Evolutionary conservation across 139 green algal genomes (phyloP).

Genomic region (Chara braunii): DNA sequence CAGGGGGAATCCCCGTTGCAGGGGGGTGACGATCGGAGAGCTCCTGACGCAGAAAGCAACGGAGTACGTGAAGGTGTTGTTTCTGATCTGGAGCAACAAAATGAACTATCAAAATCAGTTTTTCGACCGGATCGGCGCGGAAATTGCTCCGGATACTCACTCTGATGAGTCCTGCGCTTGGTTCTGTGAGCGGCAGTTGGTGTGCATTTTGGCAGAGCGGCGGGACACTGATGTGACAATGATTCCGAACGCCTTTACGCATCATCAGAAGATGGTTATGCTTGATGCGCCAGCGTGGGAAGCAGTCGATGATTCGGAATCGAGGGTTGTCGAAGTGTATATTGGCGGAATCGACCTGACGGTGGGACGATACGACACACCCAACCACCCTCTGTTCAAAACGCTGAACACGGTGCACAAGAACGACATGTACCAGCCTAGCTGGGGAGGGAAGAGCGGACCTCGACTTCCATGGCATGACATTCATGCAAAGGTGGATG

Average conservation of each 20-base stretch:
- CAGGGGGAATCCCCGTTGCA: not conserved
- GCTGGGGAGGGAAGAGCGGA: constrained; percentile 14
- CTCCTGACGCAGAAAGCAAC: constrained; percentile 47
- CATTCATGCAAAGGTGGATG: constrained; percentile 54
- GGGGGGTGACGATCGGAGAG: constrained; percentile 35
- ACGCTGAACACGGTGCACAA: constrained; percentile 11
- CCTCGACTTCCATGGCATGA: constrained; percentile 58
- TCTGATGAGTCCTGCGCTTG: too few relatives aligned
- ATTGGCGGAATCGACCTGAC: constrained; percentile 57
- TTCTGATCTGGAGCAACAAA: not conserved
- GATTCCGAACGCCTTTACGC: too few relatives aligned
- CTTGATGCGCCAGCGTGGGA: constrained; percentile 7
- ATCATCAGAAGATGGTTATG: constrained; percentile 56
- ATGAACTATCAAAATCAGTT: too few relatives aligned
- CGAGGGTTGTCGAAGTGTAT: constrained; percentile 41
- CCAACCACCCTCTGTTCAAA: constrained; percentile 13
- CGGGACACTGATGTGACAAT: too few relatives aligned
- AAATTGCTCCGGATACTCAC: too few relatives aligned
- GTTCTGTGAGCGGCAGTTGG: too few relatives aligned
- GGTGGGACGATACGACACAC: constrained; percentile 52
- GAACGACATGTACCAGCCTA: constrained; percentile 45
- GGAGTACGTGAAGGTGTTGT: constrained; percentile 16
- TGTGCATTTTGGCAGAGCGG: too few relatives aligned
- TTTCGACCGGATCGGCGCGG: too few relatives aligned
- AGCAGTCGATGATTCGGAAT: not conserved